Percentiles rank a stretch among this genome's conserved stretches.
These are phyloP conservation scores for Citeromyces siamensis DNA, from an alignment of 1,139 yeast genomes.

Conservation along the genomic window DNA sequence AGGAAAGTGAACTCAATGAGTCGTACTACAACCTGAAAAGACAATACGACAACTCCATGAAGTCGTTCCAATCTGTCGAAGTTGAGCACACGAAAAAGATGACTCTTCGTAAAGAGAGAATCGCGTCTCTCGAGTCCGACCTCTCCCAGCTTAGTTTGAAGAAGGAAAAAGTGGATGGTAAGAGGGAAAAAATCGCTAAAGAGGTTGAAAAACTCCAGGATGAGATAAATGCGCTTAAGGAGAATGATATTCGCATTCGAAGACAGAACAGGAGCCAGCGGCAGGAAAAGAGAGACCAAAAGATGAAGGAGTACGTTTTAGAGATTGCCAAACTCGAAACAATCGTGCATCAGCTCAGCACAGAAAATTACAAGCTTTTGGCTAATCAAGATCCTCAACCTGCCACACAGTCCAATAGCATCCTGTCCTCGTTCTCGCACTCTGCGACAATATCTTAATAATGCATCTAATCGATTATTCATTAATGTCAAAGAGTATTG, in stretches of 20 bases:
- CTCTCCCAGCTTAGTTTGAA: conserved; percentile 20
- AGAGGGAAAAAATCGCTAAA: conserved; percentile 15
- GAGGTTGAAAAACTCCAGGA: conserved; percentile 17
- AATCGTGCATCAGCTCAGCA: conserved; percentile 1
- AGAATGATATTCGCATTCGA: conserved; percentile 18
- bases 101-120: conserved; percentile 12
- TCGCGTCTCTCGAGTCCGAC: conserved; percentile 20
- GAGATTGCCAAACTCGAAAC: conserved; percentile 6
- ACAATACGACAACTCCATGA: conserved; percentile 21
- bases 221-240: conserved; percentile 20
- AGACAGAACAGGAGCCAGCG: conserved; percentile 18
- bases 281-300: conserved; percentile 8
- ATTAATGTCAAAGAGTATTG: too few species aligned
- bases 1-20: conserved; percentile 25
- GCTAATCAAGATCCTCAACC: background rate
- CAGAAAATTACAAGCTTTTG: conserved; percentile 4
- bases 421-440: too few species aligned
- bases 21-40: conserved; percentile 26
- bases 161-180: conserved; percentile 22
- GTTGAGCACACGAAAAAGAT: conserved; percentile 16
- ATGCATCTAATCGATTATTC: too few species aligned
- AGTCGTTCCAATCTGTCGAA: conserved; percentile 22
- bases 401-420: too few species aligned
- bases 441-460: too few species aligned
- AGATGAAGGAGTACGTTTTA: conserved; percentile 4